phyloP scores from a whole-genome alignment of 768 basidiomycete genomes.

The Auricularia sp. region DNA sequence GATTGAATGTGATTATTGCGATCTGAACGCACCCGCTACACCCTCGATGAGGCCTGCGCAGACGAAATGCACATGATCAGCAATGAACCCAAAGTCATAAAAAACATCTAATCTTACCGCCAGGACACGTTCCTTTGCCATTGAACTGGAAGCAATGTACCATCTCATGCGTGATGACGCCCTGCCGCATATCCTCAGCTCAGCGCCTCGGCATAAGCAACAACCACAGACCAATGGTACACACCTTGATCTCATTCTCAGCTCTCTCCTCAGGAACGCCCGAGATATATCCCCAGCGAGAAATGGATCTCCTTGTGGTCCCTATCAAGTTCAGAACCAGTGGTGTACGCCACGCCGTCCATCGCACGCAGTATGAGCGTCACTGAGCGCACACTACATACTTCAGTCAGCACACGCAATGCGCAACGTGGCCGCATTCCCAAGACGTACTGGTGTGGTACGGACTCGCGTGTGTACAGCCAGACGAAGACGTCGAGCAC shows the following conservation, averaged over 20 bases:
- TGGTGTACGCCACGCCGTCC: conserved; percentile 62
- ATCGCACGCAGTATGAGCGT: conserved; percentile 24
- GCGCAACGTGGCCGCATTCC: conserved; percentile 1
- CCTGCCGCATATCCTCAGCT: conserved; percentile 46
- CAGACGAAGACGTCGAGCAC: conserved; percentile 29
- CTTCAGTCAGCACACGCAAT: neutral
- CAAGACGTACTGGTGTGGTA: conserved; percentile 30
- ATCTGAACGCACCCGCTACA: conserved; percentile 45
- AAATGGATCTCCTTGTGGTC: conserved; percentile 66
- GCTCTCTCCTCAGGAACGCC: conserved; percentile 1
- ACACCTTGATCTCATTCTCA: conserved; percentile 7
- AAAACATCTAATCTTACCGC: conserved; percentile 19
- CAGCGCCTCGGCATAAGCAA: no score
- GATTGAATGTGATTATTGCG: neutral
- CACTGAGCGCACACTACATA: conserved; percentile 12
- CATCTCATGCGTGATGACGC: conserved; percentile 65
- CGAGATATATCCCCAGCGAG: conserved; percentile 54
- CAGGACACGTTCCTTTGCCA: conserved; percentile 47
- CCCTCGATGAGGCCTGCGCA: conserved; percentile 54
- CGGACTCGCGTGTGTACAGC: conserved; percentile 35
- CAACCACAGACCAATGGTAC: neutral
- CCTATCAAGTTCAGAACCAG: conserved; percentile 32
- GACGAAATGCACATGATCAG: no score
- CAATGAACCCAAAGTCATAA: neutral
- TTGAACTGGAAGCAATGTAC: conserved; percentile 74